phyloP scores from a whole-genome alignment of 768 basidiomycete genomes.

The Suillus tomentosus region DNA sequence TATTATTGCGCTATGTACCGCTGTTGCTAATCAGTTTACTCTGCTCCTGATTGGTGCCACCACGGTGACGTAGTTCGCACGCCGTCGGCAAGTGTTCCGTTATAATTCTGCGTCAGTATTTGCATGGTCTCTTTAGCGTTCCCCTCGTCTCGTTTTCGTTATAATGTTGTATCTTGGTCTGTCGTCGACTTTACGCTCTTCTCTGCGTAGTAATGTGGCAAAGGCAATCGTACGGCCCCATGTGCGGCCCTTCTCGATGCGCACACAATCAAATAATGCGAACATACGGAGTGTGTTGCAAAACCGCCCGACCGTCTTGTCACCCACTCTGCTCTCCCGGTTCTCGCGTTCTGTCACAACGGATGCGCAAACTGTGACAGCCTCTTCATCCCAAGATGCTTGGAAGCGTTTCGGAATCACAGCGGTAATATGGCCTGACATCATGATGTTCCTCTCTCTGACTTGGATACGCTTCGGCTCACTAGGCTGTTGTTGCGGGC shows the following conservation, averaged over 20 bases:
- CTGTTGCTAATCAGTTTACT: neutral
- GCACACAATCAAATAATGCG: conserved; percentile 30
- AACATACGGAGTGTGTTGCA: conserved; percentile 32
- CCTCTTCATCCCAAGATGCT: conserved; percentile 40
- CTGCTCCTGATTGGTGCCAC: neutral
- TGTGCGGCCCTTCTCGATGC: conserved; percentile 22
- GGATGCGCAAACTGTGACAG: conserved; percentile 41
- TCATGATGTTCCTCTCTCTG: neutral
- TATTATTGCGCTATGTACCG: conserved; percentile 10
- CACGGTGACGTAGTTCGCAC: conserved; percentile 1
- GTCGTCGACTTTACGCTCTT: conserved; percentile 17
- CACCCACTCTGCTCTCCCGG: conserved; percentile 26
- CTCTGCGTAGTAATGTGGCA: conserved; percentile 24
- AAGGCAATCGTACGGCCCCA: conserved; percentile 24
- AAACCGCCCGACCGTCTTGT: conserved; percentile 28
- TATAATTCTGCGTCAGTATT: neutral
- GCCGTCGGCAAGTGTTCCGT: conserved; percentile 4
- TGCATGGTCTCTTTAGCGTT: too few species aligned
- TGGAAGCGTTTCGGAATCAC: conserved; percentile 56
- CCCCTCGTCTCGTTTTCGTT: neutral
- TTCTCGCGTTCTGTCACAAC: conserved; percentile 52
- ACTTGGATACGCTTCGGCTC: neutral
- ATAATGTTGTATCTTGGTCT: conserved; percentile 23
- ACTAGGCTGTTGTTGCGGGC: conserved; percentile 71
- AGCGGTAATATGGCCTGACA: conserved; percentile 41